Evolutionary conservation across 2,329 filamentous ascomycete species (phyloP), one percentile per base, ranked within the genome.

Genomic region (Aaosphaeria arxii): DNA sequence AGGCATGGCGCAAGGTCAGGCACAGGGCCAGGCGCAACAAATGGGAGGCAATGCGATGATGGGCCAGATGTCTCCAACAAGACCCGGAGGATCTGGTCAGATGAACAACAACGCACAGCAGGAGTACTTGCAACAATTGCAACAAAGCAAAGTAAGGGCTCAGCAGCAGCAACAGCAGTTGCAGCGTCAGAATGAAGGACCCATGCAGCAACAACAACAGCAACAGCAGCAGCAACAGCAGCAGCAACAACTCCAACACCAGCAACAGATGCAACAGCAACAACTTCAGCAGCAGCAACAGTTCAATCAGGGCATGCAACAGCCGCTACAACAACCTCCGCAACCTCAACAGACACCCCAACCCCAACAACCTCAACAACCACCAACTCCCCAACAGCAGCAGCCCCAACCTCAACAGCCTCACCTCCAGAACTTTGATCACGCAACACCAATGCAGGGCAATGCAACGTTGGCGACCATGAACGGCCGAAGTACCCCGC

Each of bases 161-260:
- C 57, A 7, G 69, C 60, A 64, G 30, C 53, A 56, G 30, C 51
- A 46, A 38, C 47, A 50, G 28, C 57, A 57, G 39, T 53, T 45
- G 33, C 48, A 44, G 36, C 47, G 43, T 17, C 40, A 42, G n/a
- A 17, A 45, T 5, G 36, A 45, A 11, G 17, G 17, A 24, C n/a
- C 17, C n/a, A 7, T 43, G 30, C 47, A 49, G 42, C 55, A 54
- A 48, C 58, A 52, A 24, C 58, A 48, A 36, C 57, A 61, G 43
- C 55, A 29, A 67, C 64, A 69, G 74, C 67, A 77, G 38, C 74
- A 76, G 31, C 78, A 81, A 53, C 80, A 81, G 48, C 56, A 65
- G 41, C 62, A 71, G 43, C 80, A 53, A 80, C 80, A 48, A 56
- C 64, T 40, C 62, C 70, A 24, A 43, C 47, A 49, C 40, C 55